Conservation (phyloP, 306 rosid genomes). For the Quercus gilva region DNA sequence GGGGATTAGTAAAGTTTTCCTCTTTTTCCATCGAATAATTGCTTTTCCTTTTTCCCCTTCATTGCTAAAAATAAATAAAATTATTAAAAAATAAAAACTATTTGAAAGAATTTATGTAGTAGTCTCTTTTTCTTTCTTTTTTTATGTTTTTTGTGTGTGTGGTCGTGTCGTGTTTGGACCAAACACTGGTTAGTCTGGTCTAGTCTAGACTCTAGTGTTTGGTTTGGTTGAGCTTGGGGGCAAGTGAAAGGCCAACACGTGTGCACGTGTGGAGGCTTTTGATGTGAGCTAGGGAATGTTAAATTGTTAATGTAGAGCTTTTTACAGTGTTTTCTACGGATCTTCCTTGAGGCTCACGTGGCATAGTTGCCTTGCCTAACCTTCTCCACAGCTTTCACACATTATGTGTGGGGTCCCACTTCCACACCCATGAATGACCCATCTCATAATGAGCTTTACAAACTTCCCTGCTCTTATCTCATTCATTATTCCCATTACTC, state of each 20-base stretch:
- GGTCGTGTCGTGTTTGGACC: not conserved
- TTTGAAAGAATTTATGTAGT: not conserved
- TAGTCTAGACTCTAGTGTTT: no score
- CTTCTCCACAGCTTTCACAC: not conserved
- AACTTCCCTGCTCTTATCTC: not conserved
- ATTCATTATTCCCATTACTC: not conserved
- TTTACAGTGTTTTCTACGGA: not conserved
- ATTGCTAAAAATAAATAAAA: not conserved
- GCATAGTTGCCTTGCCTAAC: not conserved
- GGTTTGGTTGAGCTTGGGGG: not conserved
- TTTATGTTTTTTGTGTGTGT: no score
- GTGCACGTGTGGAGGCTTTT: not conserved
- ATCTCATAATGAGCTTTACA: not conserved
- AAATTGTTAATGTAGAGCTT: not conserved
- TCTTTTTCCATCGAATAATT: not conserved
- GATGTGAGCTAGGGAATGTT: not conserved
- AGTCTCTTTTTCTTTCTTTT: not conserved
- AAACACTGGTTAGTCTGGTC: not conserved
- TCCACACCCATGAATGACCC: no score
- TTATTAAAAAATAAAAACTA: not conserved
- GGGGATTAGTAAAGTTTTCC: constrained; percentile 16
- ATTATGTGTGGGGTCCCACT: not conserved
- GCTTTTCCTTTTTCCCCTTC: not conserved
- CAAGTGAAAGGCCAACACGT: not conserved
- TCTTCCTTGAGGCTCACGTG: not conserved